Percentiles rank a stretch among this genome's conserved stretches.
phyloP scores from a whole-genome alignment of 345 rosid species.

The Toxicodendron radicans region DNA sequence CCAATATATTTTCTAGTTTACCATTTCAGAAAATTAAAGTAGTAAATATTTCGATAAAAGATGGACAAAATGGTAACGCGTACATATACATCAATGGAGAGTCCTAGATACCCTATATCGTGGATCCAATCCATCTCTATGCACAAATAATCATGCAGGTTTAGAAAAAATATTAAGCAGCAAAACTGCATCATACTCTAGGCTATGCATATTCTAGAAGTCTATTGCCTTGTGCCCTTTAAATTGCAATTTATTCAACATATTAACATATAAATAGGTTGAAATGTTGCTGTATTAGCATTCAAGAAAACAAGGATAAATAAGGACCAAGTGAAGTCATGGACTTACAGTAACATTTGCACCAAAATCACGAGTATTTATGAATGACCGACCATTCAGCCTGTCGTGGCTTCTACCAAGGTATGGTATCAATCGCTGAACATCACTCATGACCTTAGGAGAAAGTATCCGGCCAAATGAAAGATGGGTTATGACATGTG shows the following conservation, averaged over 20 bases:
- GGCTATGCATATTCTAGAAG: neutral
- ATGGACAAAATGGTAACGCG: neutral
- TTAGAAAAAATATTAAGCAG: neutral
- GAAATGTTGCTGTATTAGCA: neutral
- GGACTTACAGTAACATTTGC: slow-evolving; percentile 95
- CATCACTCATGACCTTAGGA: slow-evolving; percentile 58
- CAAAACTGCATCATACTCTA: neutral
- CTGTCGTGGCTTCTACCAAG: slow-evolving; percentile 81
- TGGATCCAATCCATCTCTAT: neutral
- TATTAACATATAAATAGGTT: too few relatives aligned
- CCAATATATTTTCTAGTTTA: neutral
- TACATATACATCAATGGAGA: neutral
- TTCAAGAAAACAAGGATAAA: slow-evolving; percentile 4
- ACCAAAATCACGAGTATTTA: slow-evolving; percentile 70
- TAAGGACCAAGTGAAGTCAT: slow-evolving; percentile 7
- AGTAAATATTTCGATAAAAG: too few relatives aligned
- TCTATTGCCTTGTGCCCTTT: neutral
- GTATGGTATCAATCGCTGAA: slow-evolving; percentile 68
- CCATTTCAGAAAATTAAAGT: neutral
- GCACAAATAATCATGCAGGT: neutral
- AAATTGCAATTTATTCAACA: too few relatives aligned
- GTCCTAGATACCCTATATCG: neutral
- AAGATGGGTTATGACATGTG: slow-evolving; percentile 86
- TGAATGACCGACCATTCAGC: slow-evolving; percentile 76
- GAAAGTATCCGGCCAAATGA: slow-evolving; percentile 77